Conservation (phyloP, 1,284 basidiomycete genomes). For the Phenoliferia sp. region DNA sequence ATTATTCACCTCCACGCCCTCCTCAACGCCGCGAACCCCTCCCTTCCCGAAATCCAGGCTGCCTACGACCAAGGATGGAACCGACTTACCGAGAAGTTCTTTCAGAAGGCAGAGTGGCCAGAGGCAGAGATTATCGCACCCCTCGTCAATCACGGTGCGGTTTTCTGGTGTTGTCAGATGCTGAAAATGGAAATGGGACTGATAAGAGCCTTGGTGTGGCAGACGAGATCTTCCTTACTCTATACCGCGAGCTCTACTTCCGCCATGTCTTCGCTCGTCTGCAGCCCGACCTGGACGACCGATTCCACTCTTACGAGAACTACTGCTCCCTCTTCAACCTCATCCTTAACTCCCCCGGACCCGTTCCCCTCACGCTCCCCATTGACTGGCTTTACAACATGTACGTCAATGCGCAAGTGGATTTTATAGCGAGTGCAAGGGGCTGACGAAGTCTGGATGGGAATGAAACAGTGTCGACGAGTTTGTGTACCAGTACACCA, state of each 20-base stretch:
- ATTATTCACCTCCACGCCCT: slow-evolving; percentile 31
- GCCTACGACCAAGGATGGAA: slow-evolving; percentile 67
- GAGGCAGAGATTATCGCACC: slow-evolving; percentile 93
- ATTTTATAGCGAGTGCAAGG: neutral
- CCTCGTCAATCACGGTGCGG: slow-evolving; percentile 79
- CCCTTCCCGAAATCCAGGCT: slow-evolving; percentile 32
- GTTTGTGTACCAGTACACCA: slow-evolving; percentile 98
- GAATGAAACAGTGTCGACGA: slow-evolving; percentile 64
- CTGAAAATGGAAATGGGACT: neutral
- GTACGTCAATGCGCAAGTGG: neutral
- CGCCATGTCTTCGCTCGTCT: slow-evolving; percentile 60
- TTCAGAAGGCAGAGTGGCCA: slow-evolving; percentile 91
- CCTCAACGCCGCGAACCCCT: slow-evolving; percentile 23
- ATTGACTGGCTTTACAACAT: slow-evolving; percentile 99
- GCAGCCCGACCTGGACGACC: slow-evolving; percentile 91
- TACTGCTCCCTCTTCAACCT: slow-evolving; percentile 98
- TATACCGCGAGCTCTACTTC: slow-evolving; percentile 92
- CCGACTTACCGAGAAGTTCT: slow-evolving; percentile 91
- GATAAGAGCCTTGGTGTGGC: neutral
- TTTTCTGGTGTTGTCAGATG: neutral
- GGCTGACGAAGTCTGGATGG: neutral
- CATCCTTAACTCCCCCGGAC: slow-evolving; percentile 87
- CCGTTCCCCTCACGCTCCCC: slow-evolving; percentile 84
- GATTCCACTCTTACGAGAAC: slow-evolving; percentile 98
- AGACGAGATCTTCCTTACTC: slow-evolving; percentile 91